Evolutionary conservation across 1,284 basidiomycete genomes (phyloP), one percentile per base, ranked within the genome.

Genomic region (Mycocalia duriaeana): DNA sequence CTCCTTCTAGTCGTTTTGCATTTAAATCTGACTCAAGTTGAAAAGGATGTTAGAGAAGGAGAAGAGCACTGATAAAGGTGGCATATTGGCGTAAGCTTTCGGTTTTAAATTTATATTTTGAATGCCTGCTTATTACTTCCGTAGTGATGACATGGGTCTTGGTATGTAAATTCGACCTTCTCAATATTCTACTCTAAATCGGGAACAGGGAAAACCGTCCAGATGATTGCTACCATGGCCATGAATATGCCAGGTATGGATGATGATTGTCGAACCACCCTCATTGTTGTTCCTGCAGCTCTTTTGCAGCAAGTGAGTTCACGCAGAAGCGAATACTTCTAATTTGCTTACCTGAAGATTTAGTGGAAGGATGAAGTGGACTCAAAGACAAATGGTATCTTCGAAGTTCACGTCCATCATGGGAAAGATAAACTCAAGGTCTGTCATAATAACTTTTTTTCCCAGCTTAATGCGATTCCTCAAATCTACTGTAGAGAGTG

Each of bases 121-220:
- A 49, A n/a, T 6, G 25, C 25, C 39, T 20, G 31, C 14, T 19
- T n/a, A 42, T 9, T 23, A 28, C 28, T 31, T 23, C 37, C 38
- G 8, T 46, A 82, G 79, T 13, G 93, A 96, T 63, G 92, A 96
- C 61, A 94, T 96, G 92, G 90, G 89, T 66, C 76, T 91, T 39
- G 87, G 87, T 76, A 58, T 26, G 47, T 25, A 13, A 14, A 38
- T 11, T 19, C 4, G 11, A 20, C 28, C 9, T 31, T n/a, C 28
- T 9, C 14, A 19, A 38, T 13, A 38, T 16, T 19, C 14, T 38
- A 13, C 9, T 38, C 11, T 38, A 11, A 9, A 38, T 38, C 14
- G 11, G 14, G 11, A n/a, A 38, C 42, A 77, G 75, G 79, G 4
- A 82, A 83, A 65, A 85, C 81, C 7, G 77, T 85, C 6, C 82